A percentile compares a stretch with the other conserved stretches of the same genome.
phyloP scores from a whole-genome alignment of 73 alveolate genomes.

The Breviolum minutum region DNA sequence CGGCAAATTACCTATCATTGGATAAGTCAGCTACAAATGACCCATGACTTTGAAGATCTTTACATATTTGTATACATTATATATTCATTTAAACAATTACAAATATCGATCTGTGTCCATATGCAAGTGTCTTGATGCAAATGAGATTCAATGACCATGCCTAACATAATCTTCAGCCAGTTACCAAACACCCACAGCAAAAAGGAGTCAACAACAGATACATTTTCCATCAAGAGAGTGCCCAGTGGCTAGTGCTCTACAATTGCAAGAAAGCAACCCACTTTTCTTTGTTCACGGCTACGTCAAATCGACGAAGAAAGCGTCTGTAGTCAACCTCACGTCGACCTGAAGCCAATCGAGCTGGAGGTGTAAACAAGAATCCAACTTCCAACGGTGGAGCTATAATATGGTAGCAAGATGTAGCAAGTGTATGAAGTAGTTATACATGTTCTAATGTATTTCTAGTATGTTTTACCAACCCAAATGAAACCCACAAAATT shows the following conservation, averaged over 20 bases:
- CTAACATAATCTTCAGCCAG: background rate
- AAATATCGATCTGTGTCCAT: background rate
- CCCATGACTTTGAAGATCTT: background rate
- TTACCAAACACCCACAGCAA: background rate
- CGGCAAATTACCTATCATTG: background rate
- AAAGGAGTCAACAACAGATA: background rate
- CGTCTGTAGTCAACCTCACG: constrained; percentile 66
- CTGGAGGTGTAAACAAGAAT: too few species aligned
- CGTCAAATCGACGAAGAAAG: constrained; percentile 75
- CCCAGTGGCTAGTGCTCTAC: background rate
- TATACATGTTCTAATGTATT: too few species aligned
- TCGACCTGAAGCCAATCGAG: background rate
- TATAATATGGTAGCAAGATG: too few species aligned
- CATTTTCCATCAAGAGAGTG: background rate
- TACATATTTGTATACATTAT: too few species aligned
- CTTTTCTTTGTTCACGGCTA: constrained; percentile 82
- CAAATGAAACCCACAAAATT: too few species aligned
- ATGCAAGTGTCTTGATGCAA: background rate
- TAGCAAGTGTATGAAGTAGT: too few species aligned
- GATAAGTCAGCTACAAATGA: too few species aligned
- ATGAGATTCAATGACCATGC: background rate
- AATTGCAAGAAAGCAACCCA: constrained; percentile 34
- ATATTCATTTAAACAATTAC: too few species aligned
- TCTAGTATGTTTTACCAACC: too few species aligned
- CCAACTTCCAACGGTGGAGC: too few species aligned